phyloP scores from a whole-genome alignment of 345 rosid species.

The Eucalyptus cloeziana region DNA sequence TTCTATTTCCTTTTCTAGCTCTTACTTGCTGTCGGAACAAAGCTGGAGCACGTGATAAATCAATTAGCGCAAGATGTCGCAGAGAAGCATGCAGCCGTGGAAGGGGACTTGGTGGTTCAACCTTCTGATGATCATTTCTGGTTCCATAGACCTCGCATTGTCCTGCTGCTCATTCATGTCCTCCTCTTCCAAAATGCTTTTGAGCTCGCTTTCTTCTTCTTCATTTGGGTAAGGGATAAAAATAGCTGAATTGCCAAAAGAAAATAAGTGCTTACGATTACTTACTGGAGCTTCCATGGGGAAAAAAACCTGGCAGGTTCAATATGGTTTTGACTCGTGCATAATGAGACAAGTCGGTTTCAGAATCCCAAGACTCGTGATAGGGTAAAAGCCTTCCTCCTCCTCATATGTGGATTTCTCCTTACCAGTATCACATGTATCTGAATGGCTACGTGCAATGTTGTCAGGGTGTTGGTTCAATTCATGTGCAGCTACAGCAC shows the following conservation, averaged over 20 bases:
- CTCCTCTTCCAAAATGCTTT: slow-evolving; percentile 84
- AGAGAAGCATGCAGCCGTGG: slow-evolving; percentile 50
- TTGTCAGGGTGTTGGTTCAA: slow-evolving; percentile 48
- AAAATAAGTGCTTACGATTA: neutral
- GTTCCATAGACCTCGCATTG: slow-evolving; percentile 41
- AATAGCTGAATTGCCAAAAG: neutral
- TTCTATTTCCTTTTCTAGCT: slow-evolving; percentile 21
- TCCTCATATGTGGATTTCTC: neutral
- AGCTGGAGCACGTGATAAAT: slow-evolving; percentile 64
- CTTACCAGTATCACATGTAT: neutral
- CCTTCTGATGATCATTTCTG: slow-evolving; percentile 81
- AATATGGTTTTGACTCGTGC: slow-evolving; percentile 66
- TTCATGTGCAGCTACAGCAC: slow-evolving; percentile 72
- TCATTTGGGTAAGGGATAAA: slow-evolving; percentile 38
- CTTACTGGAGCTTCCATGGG: neutral
- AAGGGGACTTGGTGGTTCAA: slow-evolving; percentile 62
- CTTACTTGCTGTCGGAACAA: slow-evolving; percentile 64
- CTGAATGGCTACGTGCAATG: neutral
- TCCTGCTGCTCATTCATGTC: slow-evolving; percentile 63
- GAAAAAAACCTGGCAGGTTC: slow-evolving; percentile 27
- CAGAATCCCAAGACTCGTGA: slow-evolving; percentile 50
- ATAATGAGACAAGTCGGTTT: slow-evolving; percentile 46
- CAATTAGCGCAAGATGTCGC: slow-evolving; percentile 68
- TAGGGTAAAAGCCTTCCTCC: slow-evolving; percentile 38
- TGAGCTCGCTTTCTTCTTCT: slow-evolving; percentile 73